These are phyloP conservation scores for Volvariella volvacea DNA, from an alignment of 1,284 basidiomycete genomes.

Conservation along the genomic window DNA sequence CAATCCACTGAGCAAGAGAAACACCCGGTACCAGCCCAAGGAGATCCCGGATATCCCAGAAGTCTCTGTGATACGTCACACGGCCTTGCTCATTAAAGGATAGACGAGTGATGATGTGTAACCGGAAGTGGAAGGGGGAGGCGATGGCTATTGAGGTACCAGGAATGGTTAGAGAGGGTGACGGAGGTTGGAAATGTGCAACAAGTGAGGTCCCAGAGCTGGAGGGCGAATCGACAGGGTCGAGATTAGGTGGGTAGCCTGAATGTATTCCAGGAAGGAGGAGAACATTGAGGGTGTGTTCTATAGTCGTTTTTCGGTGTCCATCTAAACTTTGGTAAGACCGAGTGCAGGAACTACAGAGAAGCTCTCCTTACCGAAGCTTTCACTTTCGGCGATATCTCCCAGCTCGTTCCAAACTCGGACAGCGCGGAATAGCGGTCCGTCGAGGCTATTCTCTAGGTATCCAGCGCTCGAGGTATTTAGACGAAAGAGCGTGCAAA, in stretches of 20 bases:
- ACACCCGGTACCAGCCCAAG: slow-evolving; percentile 63
- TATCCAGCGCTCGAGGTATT: slow-evolving; percentile 15
- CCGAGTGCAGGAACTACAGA: neutral
- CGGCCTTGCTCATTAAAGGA: slow-evolving; percentile 70
- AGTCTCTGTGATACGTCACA: slow-evolving; percentile 67
- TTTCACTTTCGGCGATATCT: slow-evolving; percentile 68
- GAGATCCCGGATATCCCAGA: slow-evolving; percentile 70
- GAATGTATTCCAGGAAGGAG: slow-evolving; percentile 47
- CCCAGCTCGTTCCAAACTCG: slow-evolving; percentile 67
- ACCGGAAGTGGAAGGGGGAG: slow-evolving; percentile 63
- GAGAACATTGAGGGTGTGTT: slow-evolving; percentile 57
- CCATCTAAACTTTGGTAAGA: slow-evolving; percentile 45
- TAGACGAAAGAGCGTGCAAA: slow-evolving; percentile 48
- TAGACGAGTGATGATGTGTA: slow-evolving; percentile 62
- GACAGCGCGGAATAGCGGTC: slow-evolving; percentile 50
- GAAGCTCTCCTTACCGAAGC: slow-evolving; percentile 50
- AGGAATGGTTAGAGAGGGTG: slow-evolving; percentile 40
- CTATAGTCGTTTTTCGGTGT: slow-evolving; percentile 61
- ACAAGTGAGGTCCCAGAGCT: slow-evolving; percentile 12
- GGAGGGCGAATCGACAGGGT: slow-evolving; percentile 14
- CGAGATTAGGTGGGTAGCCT: slow-evolving; percentile 25
- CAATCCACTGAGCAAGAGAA: slow-evolving; percentile 58
- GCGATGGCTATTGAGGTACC: slow-evolving; percentile 50
- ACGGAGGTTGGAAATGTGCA: slow-evolving; percentile 14
- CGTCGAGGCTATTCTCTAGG: slow-evolving; percentile 22